Conservation (phyloP, 345 rosid species). For the Trapa incisa region DNA sequence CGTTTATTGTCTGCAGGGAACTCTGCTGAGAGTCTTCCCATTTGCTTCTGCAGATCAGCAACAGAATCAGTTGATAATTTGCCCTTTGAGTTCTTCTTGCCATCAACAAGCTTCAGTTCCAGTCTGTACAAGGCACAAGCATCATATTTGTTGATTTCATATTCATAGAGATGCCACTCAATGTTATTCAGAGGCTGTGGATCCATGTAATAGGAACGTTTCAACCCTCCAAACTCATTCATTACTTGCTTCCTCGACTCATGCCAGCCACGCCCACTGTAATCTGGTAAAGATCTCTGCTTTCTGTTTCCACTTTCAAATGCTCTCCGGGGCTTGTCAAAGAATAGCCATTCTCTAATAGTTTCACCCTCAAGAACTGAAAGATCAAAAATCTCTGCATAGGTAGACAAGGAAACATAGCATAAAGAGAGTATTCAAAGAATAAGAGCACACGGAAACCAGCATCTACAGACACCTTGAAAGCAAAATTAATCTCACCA, state of each 20-base stretch:
- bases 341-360: constrained; percentile 96
- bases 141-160: constrained; percentile 84
- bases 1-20: constrained; percentile 77
- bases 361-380: constrained; percentile 74
- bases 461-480: not conserved
- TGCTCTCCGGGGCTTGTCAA: constrained; percentile 94
- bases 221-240: constrained; percentile 82
- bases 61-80: constrained; percentile 61
- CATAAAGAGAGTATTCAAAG: constrained; percentile 4
- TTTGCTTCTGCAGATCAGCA: constrained; percentile 87
- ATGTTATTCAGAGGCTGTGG: constrained; percentile 85
- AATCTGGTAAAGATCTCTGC: constrained; percentile 97
- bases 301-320: constrained; percentile 95
- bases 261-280: constrained; percentile 96
- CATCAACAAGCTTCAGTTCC: constrained; percentile 87
- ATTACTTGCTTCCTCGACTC: constrained; percentile 96
- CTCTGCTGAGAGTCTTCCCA: constrained; percentile 86
- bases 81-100: constrained; percentile 75
- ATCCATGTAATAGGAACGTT: constrained; percentile 98
- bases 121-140: constrained; percentile 91
- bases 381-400: constrained; percentile 92
- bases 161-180: constrained; percentile 98
- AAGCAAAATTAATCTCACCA: constrained; percentile 29
- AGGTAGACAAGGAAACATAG: constrained; percentile 10
- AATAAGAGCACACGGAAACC: not conserved